Percentiles rank a stretch among this genome's conserved stretches.
Conservation (phyloP, 345 rosid genomes). For the Gossypium australe region DNA sequence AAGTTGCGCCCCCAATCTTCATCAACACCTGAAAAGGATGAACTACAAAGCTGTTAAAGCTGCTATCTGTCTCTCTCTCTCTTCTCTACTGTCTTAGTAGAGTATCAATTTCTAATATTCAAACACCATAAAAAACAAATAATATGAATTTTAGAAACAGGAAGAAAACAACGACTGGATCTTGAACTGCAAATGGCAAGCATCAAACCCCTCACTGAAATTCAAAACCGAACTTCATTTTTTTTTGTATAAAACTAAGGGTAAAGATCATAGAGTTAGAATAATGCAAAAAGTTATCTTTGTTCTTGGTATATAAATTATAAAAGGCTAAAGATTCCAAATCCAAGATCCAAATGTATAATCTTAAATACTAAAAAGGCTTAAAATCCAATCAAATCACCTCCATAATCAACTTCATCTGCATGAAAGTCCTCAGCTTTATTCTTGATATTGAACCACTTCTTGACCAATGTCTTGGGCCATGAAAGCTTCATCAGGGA, state of each 20-base stretch:
- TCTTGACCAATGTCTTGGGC: constrained; percentile 93
- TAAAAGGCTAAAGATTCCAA: constrained; percentile 8
- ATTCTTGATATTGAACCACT: constrained; percentile 90
- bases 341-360: constrained; percentile 6
- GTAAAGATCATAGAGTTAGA: constrained; percentile 6
- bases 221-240: constrained; percentile 20
- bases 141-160: constrained; percentile 16
- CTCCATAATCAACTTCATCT: constrained; percentile 49
- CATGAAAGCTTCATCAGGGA: constrained; percentile 65
- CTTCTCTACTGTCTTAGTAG: constrained; percentile 11
- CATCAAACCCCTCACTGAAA: not conserved
- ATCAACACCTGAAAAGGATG: constrained; percentile 67
- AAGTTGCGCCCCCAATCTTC: constrained; percentile 70
- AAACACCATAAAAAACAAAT: constrained; percentile 28
- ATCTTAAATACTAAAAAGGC: not conserved
- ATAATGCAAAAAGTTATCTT: constrained; percentile 12
- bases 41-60: constrained; percentile 17
- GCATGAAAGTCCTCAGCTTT: constrained; percentile 83
- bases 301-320: constrained; percentile 4
- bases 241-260: constrained; percentile 9
- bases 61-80: constrained; percentile 26
- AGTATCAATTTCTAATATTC: constrained; percentile 32
- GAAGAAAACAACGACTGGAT: constrained; percentile 37
- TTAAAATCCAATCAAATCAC: constrained; percentile 33
- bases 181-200: constrained; percentile 26